phyloP scores from a whole-genome alignment of 768 basidiomycete genomes.

The Russula olivacea region DNA sequence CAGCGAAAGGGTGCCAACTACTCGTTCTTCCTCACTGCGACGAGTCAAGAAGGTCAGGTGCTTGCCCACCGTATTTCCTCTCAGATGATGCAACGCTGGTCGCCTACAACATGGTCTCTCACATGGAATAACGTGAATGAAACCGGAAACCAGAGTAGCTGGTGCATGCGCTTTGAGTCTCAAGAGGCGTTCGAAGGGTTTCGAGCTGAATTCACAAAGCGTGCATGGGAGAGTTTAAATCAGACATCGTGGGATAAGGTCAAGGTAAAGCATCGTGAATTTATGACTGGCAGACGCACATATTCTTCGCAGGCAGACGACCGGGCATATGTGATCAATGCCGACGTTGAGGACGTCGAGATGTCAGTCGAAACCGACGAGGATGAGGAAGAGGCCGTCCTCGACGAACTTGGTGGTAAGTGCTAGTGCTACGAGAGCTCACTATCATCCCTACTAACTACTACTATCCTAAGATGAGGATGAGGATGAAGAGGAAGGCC shows the following conservation, averaged over 20 bases:
- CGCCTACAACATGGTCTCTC: constrained; percentile 57
- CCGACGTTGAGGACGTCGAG: constrained; percentile 76
- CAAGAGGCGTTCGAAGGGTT: constrained; percentile 54
- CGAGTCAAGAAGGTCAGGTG: constrained; percentile 42
- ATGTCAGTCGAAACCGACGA: constrained; percentile 74
- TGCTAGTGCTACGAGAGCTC: constrained; percentile 21
- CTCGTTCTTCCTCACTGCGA: constrained; percentile 55
- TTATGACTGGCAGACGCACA: neutral
- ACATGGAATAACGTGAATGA: constrained; percentile 80
- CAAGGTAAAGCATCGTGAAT: constrained; percentile 46
- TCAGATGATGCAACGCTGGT: constrained; percentile 69
- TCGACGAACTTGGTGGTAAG: constrained; percentile 62
- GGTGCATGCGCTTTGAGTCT: constrained; percentile 69
- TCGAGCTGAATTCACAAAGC: constrained; percentile 57
- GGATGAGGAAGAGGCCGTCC: constrained; percentile 70
- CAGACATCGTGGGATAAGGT: constrained; percentile 69
- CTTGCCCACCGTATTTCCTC: constrained; percentile 59
- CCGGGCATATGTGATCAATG: constrained; percentile 71
- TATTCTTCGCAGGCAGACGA: constrained; percentile 62
- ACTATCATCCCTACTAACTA: neutral
- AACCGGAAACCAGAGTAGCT: constrained; percentile 57
- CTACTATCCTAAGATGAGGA: constrained; percentile 12
- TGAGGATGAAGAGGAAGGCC: constrained; percentile 15
- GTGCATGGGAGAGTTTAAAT: constrained; percentile 78
- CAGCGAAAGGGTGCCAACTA: constrained; percentile 42